Evolutionary conservation across 495 filamentous ascomycete genomes (phyloP).

Genomic region (Penicillium salamii): DNA sequence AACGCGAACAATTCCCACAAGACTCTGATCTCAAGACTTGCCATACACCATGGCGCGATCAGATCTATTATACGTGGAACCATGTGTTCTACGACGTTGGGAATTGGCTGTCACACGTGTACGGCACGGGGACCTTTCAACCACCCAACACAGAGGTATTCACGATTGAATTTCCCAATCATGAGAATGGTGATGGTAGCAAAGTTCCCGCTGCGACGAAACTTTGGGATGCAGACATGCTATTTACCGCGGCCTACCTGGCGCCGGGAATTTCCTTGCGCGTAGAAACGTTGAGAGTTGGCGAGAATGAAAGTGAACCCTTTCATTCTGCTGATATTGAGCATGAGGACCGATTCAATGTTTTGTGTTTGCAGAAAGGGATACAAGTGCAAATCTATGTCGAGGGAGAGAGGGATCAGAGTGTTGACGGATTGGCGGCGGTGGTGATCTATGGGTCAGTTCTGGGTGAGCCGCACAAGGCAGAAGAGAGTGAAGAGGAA

Average conservation of each 20-base stretch:
- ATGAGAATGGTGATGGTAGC: not conserved
- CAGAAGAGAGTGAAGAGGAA: not conserved
- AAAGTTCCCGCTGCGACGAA: not conserved
- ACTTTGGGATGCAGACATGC: not conserved
- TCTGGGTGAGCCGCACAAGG: not conserved
- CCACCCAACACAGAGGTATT: not conserved
- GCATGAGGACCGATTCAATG: not conserved
- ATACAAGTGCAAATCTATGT: not conserved
- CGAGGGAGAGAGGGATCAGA: not conserved
- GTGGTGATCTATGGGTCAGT: not conserved
- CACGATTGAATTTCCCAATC: not conserved
- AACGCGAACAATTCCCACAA: too few relatives aligned
- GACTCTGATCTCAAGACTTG: not conserved
- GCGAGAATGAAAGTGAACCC: not conserved
- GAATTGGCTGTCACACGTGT: too few relatives aligned
- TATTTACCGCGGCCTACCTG: not conserved
- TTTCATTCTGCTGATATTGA: not conserved
- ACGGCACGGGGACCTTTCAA: too few relatives aligned
- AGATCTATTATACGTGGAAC: too few relatives aligned
- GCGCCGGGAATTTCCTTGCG: conserved; percentile 1
- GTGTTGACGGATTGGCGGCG: not conserved
- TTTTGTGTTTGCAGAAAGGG: conserved; percentile 1
- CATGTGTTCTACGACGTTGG: too few relatives aligned
- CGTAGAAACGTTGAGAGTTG: not conserved
- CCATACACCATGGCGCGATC: too few relatives aligned